Evolutionary conservation across 495 filamentous ascomycete species (phyloP).

Genomic region (Neurospora sublineolata): DNA sequence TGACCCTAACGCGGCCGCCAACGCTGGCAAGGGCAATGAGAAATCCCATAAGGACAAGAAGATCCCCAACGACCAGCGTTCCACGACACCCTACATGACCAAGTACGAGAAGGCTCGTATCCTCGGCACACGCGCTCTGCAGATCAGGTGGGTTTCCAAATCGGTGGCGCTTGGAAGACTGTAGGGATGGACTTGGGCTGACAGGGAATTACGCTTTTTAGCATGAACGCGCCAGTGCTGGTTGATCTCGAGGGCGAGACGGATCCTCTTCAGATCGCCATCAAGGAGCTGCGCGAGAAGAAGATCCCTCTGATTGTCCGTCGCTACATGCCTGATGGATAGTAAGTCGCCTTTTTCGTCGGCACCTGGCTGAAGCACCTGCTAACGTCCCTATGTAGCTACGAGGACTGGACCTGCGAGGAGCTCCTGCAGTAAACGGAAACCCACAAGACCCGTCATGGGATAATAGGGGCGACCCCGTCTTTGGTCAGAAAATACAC

Average conservation of each 20-base stretch:
- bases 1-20: constrained; percentile 61
- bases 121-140: constrained; percentile 80
- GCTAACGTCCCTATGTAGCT: constrained; percentile 40
- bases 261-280: constrained; percentile 90
- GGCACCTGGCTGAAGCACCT: constrained; percentile 8
- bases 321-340: constrained; percentile 92
- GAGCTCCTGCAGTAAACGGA: constrained; percentile 53
- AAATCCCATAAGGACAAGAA: constrained; percentile 72
- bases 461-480: background rate
- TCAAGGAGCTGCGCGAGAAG: constrained; percentile 95
- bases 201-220: constrained; percentile 21
- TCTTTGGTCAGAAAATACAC: background rate
- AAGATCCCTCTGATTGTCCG: constrained; percentile 94
- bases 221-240: constrained; percentile 95
- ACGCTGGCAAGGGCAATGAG: constrained; percentile 33
- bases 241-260: constrained; percentile 97
- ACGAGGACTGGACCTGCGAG: constrained; percentile 98
- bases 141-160: constrained; percentile 65
- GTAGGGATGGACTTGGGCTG: background rate
- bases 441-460: background rate
- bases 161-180: background rate
- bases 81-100: constrained; percentile 97
- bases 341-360: constrained; percentile 47
- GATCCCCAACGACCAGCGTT: constrained; percentile 76
- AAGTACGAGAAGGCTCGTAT: constrained; percentile 96